These are phyloP conservation scores for Botrytis tulipae DNA, from an alignment of 2,329 filamentous ascomycete genomes.

Conservation along the genomic window DNA sequence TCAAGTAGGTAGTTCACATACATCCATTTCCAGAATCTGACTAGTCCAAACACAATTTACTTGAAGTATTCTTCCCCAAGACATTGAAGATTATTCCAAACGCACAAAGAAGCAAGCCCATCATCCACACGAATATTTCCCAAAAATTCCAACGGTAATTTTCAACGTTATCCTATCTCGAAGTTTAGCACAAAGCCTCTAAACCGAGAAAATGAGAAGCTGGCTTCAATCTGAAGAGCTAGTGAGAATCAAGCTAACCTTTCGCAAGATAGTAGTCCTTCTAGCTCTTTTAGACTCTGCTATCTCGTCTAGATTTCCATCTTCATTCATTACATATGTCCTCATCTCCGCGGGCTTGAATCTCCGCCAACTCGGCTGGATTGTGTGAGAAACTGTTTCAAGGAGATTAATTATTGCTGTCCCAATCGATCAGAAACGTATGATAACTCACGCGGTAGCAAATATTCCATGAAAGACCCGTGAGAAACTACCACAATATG, in stretches of 20 bases:
- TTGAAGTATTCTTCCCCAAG: background rate
- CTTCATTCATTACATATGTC: background rate
- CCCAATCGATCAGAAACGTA: background rate
- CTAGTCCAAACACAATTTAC: background rate
- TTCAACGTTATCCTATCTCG: background rate
- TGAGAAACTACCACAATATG: conserved; percentile 13
- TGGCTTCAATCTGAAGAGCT: background rate
- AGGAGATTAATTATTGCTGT: background rate
- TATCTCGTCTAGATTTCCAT: background rate
- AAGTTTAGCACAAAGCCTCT: background rate
- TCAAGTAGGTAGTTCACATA: background rate
- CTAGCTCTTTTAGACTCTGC: background rate
- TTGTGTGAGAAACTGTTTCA: background rate
- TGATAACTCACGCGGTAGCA: background rate
- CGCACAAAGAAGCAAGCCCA: background rate
- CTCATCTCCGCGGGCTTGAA: background rate
- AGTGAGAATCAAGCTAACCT: conserved; percentile 1
- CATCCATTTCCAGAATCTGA: background rate
- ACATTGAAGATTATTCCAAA: background rate
- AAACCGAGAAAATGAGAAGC: background rate
- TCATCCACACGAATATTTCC: background rate
- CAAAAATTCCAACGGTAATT: background rate
- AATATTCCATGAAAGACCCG: conserved; percentile 5
- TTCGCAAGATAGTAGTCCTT: background rate
- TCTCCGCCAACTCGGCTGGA: background rate